Conservation (phyloP, 371 early-diverging fungal species). For the Pancytospora epiphaga region DNA sequence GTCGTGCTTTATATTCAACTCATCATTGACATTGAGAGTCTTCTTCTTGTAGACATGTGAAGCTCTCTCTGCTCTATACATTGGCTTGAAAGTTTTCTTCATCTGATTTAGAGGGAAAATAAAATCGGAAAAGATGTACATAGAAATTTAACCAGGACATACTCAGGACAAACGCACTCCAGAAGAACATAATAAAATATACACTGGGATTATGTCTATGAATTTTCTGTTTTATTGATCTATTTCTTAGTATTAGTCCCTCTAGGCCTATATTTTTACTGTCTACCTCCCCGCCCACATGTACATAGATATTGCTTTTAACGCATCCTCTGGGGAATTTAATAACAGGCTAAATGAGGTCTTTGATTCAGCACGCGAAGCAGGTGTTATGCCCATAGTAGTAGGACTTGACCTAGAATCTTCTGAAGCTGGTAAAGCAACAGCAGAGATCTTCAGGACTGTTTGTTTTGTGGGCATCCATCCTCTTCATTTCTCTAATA, state of each 20-base stretch:
- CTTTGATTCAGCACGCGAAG: background rate
- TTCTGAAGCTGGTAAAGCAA: background rate
- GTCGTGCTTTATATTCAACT: conserved; percentile 36
- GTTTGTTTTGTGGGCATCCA: background rate
- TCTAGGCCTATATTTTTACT: no score
- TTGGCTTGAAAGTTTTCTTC: conserved; percentile 45
- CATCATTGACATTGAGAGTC: conserved; percentile 28
- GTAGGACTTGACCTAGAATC: background rate
- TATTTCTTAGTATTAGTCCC: no score
- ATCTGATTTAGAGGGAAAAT: conserved; percentile 21
- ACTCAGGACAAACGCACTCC: no score
- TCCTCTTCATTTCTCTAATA: background rate
- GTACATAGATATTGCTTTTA: conserved; percentile 53
- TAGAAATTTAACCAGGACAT: no score
- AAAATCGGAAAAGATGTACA: no score
- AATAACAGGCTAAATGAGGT: conserved; percentile 29
- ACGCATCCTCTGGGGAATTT: conserved; percentile 39
- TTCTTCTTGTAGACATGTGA: conserved; percentile 28
- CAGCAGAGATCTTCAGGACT: background rate
- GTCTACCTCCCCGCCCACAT: no score
- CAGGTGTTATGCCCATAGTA: background rate
- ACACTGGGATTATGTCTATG: no score
- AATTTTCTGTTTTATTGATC: no score
- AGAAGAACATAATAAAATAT: no score
- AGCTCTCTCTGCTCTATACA: conserved; percentile 15